Evolutionary conservation across 495 filamentous ascomycete genomes (phyloP).

Genomic region (Talaromyces trachyspermus): DNA sequence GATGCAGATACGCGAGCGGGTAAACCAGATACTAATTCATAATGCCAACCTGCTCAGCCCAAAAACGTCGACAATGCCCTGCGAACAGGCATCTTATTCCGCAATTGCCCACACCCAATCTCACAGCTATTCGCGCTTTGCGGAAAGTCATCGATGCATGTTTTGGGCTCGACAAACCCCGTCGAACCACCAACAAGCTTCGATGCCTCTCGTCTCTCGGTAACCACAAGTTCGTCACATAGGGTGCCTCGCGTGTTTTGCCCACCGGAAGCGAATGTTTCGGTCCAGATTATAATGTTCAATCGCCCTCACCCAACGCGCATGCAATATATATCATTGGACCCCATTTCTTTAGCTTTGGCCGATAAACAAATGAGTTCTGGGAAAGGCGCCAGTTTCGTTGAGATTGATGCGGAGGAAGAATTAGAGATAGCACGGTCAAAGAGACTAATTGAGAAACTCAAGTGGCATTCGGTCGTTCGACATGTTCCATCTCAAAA

Average conservation of each 20-base stretch:
- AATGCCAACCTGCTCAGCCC: constrained; percentile 30
- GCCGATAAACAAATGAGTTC: constrained; percentile 56
- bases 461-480: constrained; percentile 79
- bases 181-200: constrained; percentile 40
- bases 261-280: constrained; percentile 48
- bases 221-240: constrained; percentile 48
- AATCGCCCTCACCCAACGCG: constrained; percentile 74
- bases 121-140: constrained; percentile 76
- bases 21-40: too few species aligned
- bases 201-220: constrained; percentile 64
- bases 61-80: constrained; percentile 83
- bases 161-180: constrained; percentile 73
- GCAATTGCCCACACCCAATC: constrained; percentile 75
- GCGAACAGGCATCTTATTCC: constrained; percentile 72
- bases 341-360: constrained; percentile 80
- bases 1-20: too few species aligned
- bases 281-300: constrained; percentile 82
- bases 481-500: constrained; percentile 70
- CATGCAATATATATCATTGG: constrained; percentile 95
- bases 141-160: constrained; percentile 72
- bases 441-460: constrained; percentile 69
- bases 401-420: constrained; percentile 36
- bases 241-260: constrained; percentile 68
- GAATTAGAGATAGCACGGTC: constrained; percentile 59
- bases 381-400: constrained; percentile 21